Evolutionary conservation across 805 yeast genomes (phyloP).

Genomic region (Suhomyces kilbournensis): DNA sequence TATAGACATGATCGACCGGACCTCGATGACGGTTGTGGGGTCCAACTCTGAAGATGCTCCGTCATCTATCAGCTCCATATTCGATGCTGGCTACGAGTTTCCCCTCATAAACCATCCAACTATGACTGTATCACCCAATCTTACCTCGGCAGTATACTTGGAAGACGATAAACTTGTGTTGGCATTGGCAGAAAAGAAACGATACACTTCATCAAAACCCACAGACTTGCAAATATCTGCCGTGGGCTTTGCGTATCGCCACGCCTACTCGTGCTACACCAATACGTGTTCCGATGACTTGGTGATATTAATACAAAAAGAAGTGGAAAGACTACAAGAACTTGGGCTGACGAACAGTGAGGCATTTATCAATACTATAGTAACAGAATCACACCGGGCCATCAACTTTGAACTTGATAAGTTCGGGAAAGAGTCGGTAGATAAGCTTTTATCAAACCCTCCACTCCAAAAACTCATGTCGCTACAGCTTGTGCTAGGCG

Average conservation of each 20-base stretch:
- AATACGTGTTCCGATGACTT: conserved; percentile 70
- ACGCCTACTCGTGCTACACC: conserved; percentile 68
- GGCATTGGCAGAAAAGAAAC: conserved; percentile 18
- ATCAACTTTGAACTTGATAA: conserved; percentile 66
- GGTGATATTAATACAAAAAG: conserved; percentile 51
- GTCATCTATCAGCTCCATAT: conserved; percentile 35
- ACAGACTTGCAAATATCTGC: conserved; percentile 44
- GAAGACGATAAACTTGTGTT: conserved; percentile 14
- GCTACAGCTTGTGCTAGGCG: conserved; percentile 66
- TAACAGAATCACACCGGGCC: conserved; percentile 72
- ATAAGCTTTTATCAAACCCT: conserved; percentile 69
- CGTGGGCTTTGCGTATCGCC: conserved; percentile 61
- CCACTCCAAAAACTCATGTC: conserved; percentile 72
- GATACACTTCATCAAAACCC: conserved; percentile 14
- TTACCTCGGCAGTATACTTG: conserved; percentile 38
- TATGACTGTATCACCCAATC: conserved; percentile 49
- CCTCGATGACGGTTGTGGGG: conserved; percentile 20
- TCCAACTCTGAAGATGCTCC: conserved; percentile 21
- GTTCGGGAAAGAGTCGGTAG: conserved; percentile 69
- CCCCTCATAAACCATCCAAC: conserved; percentile 32
- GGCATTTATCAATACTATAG: conserved; percentile 38
- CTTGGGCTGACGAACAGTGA: conserved; percentile 10
- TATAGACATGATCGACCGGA: conserved; percentile 45
- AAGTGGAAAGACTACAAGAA: conserved; percentile 28
- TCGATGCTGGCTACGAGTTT: conserved; percentile 55